A percentile compares a stretch with the other conserved stretches of the same genome.
phyloP scores from a whole-genome alignment of 257 asterid species.

The Ophiorrhiza pumila region DNA sequence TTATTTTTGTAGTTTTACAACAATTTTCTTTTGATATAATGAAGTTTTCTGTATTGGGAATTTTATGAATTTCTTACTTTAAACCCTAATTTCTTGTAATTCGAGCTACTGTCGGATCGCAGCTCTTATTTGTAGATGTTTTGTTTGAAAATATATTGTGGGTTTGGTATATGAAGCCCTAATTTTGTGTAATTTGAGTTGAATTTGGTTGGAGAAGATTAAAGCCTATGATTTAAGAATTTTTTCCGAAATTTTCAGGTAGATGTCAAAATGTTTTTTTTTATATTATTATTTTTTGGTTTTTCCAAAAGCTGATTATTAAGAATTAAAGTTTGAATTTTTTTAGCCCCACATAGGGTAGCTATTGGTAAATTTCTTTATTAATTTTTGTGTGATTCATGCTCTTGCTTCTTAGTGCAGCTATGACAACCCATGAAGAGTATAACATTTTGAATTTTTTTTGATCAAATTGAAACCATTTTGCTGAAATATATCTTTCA shows the following conservation, averaged over 20 bases:
- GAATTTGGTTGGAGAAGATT: not conserved
- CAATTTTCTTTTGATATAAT: not conserved
- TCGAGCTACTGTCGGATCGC: not conserved
- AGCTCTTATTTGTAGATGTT: not conserved
- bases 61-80: not conserved
- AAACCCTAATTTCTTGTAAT: slow-evolving; percentile 6
- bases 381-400: not conserved
- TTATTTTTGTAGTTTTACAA: not conserved
- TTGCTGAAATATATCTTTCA: not conserved
- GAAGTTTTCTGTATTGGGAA: not conserved
- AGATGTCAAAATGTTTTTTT: not conserved
- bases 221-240: not conserved
- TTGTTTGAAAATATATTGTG: not conserved
- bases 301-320: not conserved
- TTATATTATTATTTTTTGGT: not conserved
- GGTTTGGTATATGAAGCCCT: slow-evolving; percentile 13
- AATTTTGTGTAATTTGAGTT: not conserved
- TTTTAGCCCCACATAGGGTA: not conserved
- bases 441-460: not conserved
- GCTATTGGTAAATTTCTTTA: not conserved
- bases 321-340: not conserved
- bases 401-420: not conserved
- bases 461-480: not conserved
- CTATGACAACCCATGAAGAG: not conserved
- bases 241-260: not conserved